Conservation (phyloP, 2,329 filamentous ascomycete genomes). For the Xylariaceae sp. region DNA sequence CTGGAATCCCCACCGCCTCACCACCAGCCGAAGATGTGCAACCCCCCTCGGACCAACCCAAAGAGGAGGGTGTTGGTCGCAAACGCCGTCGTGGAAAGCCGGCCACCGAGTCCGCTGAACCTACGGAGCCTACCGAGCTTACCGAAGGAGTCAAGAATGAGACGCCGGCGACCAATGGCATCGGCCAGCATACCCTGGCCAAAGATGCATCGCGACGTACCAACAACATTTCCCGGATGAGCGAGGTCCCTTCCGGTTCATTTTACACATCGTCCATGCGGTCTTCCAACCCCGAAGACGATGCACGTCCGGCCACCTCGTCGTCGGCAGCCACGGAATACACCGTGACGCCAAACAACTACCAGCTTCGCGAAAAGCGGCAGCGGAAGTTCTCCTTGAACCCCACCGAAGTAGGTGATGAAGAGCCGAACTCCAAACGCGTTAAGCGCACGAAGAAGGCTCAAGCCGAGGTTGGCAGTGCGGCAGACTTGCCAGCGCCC, state of each 20-base stretch:
- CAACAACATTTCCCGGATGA: slow-evolving; percentile 21
- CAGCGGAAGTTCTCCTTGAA: slow-evolving; percentile 50
- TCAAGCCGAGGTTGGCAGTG: slow-evolving; percentile 19
- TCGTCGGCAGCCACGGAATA: slow-evolving; percentile 47
- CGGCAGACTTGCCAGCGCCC: slow-evolving; percentile 10
- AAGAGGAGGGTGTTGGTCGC: slow-evolving; percentile 19
- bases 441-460: slow-evolving; percentile 27
- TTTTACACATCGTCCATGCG: slow-evolving; percentile 35
- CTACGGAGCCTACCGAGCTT: slow-evolving; percentile 10
- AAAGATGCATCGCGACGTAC: slow-evolving; percentile 16
- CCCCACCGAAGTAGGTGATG: slow-evolving; percentile 36
- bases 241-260: slow-evolving; percentile 37
- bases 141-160: slow-evolving; percentile 15
- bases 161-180: slow-evolving; percentile 13
- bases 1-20: slow-evolving; percentile 13
- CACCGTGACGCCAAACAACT: slow-evolving; percentile 47
- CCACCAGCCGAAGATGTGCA: slow-evolving; percentile 15
- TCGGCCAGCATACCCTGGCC: slow-evolving; percentile 5
- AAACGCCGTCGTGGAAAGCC: slow-evolving; percentile 24
- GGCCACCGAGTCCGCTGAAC: slow-evolving; percentile 10
- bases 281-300: slow-evolving; percentile 35
- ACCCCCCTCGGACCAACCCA: slow-evolving; percentile 8
- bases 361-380: slow-evolving; percentile 48
- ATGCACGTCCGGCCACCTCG: slow-evolving; percentile 47
- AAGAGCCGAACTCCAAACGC: slow-evolving; percentile 28